phyloP scores from a whole-genome alignment of 1,284 basidiomycete genomes.

The Cutaneotrichosporon sp. region DNA sequence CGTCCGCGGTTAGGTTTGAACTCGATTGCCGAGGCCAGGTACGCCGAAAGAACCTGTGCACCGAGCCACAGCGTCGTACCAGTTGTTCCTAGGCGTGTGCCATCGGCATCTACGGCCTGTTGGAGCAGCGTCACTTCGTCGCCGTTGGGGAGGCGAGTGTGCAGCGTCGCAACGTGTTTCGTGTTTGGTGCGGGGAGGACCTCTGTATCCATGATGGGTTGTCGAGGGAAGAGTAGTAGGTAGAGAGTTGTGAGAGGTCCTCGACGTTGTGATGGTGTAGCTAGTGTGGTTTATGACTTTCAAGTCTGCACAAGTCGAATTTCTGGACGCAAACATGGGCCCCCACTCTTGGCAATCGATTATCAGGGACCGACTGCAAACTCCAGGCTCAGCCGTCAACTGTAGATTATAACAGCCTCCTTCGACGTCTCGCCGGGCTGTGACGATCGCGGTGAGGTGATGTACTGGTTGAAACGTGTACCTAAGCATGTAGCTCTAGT shows the following conservation, averaged over 20 bases:
- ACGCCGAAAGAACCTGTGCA: slow-evolving; percentile 69
- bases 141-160: slow-evolving; percentile 55
- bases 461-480: too few relatives aligned
- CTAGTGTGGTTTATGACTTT: too few relatives aligned
- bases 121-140: slow-evolving; percentile 40
- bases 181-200: slow-evolving; percentile 53
- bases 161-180: slow-evolving; percentile 63
- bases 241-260: not conserved
- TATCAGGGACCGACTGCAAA: too few relatives aligned
- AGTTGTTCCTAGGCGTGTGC: slow-evolving; percentile 56
- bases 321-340: too few relatives aligned
- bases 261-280: too few relatives aligned
- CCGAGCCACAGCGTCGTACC: slow-evolving; percentile 87
- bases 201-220: not conserved
- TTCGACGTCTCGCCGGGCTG: too few relatives aligned
- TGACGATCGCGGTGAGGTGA: too few relatives aligned
- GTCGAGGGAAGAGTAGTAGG: not conserved
- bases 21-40: slow-evolving; percentile 51
- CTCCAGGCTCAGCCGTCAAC: too few relatives aligned
- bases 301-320: too few relatives aligned
- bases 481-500: not conserved
- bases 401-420: too few relatives aligned
- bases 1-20: slow-evolving; percentile 28
- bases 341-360: too few relatives aligned
- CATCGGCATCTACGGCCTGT: slow-evolving; percentile 46